phyloP scores from a whole-genome alignment of 2,329 filamentous ascomycete genomes.

The Fusarium chuoi region DNA sequence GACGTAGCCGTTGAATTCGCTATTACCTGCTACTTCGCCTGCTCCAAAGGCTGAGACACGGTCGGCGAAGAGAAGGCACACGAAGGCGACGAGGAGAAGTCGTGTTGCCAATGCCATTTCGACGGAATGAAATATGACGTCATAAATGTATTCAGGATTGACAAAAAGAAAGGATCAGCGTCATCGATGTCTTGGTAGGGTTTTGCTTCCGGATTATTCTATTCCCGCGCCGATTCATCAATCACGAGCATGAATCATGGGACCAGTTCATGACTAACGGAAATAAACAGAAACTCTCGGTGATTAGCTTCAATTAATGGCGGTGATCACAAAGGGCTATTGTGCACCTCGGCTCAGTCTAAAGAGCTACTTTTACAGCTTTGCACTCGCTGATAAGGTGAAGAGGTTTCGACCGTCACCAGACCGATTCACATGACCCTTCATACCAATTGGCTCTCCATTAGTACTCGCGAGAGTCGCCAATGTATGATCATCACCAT shows the following conservation, averaged over 20 bases:
- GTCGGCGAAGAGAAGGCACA: slow-evolving; percentile 44
- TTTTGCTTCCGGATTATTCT: not conserved
- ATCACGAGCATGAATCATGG: not conserved
- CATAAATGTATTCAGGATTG: not conserved
- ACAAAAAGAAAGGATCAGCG: slow-evolving; percentile 1
- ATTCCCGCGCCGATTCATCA: not conserved
- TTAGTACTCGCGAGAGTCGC: slow-evolving; percentile 11
- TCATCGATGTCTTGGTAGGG: not conserved
- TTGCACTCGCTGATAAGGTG: not conserved
- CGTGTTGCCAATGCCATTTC: slow-evolving; percentile 33
- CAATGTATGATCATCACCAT: slow-evolving; percentile 37
- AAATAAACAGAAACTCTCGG: not conserved
- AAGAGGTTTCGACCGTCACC: not conserved
- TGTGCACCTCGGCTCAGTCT: not conserved
- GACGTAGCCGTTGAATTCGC: slow-evolving; percentile 54
- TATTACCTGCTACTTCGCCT: slow-evolving; percentile 50
- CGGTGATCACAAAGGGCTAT: accelerated
- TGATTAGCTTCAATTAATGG: not conserved
- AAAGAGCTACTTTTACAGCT: not conserved
- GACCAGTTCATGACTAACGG: not conserved
- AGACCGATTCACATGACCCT: not conserved
- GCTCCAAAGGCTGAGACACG: slow-evolving; percentile 52
- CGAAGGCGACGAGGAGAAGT: slow-evolving; percentile 30
- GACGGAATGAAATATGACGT: slow-evolving; percentile 18
- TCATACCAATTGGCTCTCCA: slow-evolving; percentile 35